These are phyloP conservation scores for Colletotrichum endophyticum DNA, from an alignment of 2,329 filamentous ascomycete species.

Conservation along the genomic window DNA sequence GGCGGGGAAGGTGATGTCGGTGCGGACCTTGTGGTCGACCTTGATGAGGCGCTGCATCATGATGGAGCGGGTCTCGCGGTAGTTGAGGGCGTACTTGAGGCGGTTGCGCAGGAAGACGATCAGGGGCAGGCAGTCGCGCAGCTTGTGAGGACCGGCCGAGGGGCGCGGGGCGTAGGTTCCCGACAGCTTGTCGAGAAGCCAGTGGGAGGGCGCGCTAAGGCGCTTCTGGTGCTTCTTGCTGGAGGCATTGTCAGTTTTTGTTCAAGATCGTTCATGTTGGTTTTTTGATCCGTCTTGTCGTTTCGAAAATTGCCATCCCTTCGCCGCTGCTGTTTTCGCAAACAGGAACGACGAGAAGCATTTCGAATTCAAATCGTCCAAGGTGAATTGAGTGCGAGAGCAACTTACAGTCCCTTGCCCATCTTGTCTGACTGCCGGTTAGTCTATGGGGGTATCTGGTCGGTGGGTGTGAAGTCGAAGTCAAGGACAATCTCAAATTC, in stretches of 20 bases:
- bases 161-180: slow-evolving; percentile 80
- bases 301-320: neutral
- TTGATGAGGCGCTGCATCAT: slow-evolving; percentile 99
- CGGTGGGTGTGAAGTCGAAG: slow-evolving; percentile 16
- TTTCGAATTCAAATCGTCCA: neutral
- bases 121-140: slow-evolving; percentile 97
- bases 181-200: slow-evolving; percentile 99
- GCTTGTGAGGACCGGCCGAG: slow-evolving; percentile 94
- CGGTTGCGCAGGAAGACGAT: slow-evolving; percentile 98
- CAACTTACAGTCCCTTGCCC: slow-evolving; percentile 68
- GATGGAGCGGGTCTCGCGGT: slow-evolving; percentile 96
- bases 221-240: slow-evolving; percentile 99
- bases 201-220: slow-evolving; percentile 98
- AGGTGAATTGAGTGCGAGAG: neutral
- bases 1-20: slow-evolving; percentile 94
- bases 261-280: neutral
- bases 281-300: neutral
- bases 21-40: slow-evolving; percentile 99
- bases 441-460: slow-evolving; percentile 22
- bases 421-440: slow-evolving; percentile 51
- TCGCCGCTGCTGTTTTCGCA: neutral
- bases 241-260: slow-evolving; percentile 36
- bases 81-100: slow-evolving; percentile 99
- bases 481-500: neutral
- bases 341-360: neutral